Percentiles rank a stretch among this genome's conserved stretches.
phyloP scores from a whole-genome alignment of 2,329 filamentous ascomycete genomes.

The Nigrospora oryzae region DNA sequence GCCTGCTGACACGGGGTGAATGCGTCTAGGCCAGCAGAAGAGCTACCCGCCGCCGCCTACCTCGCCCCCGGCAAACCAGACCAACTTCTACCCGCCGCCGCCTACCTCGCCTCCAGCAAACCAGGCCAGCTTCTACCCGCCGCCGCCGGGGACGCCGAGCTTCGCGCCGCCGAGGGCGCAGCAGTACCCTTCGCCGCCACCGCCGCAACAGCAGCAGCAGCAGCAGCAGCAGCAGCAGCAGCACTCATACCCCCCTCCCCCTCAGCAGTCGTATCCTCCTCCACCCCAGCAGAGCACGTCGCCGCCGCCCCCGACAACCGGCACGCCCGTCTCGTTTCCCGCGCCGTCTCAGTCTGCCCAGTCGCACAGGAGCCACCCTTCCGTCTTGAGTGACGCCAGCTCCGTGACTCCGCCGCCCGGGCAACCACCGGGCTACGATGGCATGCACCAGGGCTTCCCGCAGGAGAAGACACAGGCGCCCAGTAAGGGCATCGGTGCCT shows the following conservation, averaged over 20 bases:
- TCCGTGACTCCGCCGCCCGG: conserved; percentile 16
- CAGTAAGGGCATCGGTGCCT: conserved; percentile 6
- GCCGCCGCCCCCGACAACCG: conserved; percentile 20
- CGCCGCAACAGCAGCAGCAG: conserved; percentile 13
- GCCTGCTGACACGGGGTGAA: too few relatives aligned
- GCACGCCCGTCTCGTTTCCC: conserved; percentile 26
- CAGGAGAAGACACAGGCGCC: conserved; percentile 19
- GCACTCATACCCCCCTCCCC: conserved; percentile 18
- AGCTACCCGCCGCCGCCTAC: conserved; percentile 38
- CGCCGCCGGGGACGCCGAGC: conserved; percentile 11
- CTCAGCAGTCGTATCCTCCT: conserved; percentile 17
- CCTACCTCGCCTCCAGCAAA: conserved; percentile 38
- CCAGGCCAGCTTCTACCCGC: conserved; percentile 19
- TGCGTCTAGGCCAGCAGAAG: conserved; percentile 19
- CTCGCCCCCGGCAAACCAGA: conserved; percentile 32
- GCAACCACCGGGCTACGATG: conserved; percentile 15
- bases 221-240: conserved; percentile 14
- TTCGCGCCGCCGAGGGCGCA: conserved; percentile 7
- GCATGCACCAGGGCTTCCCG: conserved; percentile 17
- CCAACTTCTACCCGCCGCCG: conserved; percentile 27
- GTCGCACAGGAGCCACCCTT: background rate
- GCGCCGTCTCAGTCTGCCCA: background rate
- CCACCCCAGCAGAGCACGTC: conserved; percentile 14
- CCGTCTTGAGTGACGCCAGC: conserved; percentile 27
- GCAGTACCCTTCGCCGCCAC: conserved; percentile 20